A percentile compares a stretch with the other conserved stretches of the same genome.
phyloP scores from a whole-genome alignment of 2,329 filamentous ascomycete species.

The Colletotrichum agaves region DNA sequence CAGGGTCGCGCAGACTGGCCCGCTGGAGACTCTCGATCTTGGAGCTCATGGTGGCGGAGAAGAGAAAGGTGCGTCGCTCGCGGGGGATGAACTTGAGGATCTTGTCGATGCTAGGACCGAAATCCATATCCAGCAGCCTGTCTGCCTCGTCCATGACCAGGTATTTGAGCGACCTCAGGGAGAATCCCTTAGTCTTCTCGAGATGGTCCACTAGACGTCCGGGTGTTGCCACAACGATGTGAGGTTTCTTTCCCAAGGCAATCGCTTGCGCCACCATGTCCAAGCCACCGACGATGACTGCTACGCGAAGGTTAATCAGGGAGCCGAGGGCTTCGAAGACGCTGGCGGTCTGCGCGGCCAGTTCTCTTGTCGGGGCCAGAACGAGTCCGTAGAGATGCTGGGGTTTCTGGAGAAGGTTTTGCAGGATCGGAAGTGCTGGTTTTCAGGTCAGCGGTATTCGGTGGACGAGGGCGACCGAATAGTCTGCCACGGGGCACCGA shows the following conservation, averaged over 20 bases:
- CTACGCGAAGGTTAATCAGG: slow-evolving; percentile 86
- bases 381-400: slow-evolving; percentile 89
- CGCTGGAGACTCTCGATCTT: slow-evolving; percentile 94
- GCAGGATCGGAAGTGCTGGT: slow-evolving; percentile 79
- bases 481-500: too few species aligned
- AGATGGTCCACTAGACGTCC: slow-evolving; percentile 74
- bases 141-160: slow-evolving; percentile 97
- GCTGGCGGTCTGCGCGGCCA: slow-evolving; percentile 91
- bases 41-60: slow-evolving; percentile 92
- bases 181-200: slow-evolving; percentile 97
- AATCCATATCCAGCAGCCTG: slow-evolving; percentile 90
- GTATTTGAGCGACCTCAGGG: slow-evolving; percentile 82
- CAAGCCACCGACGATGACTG: slow-evolving; percentile 90
- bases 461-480: too few species aligned
- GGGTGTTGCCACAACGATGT: slow-evolving; percentile 80
- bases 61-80: slow-evolving; percentile 84
- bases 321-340: slow-evolving; percentile 89
- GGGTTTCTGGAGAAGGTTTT: slow-evolving; percentile 88
- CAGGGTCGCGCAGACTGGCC: slow-evolving; percentile 85
- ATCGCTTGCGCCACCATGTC: slow-evolving; percentile 95
- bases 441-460: too few species aligned
- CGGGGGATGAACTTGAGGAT: slow-evolving; percentile 88
- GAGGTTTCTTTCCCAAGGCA: slow-evolving; percentile 93
- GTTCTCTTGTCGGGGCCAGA: slow-evolving; percentile 90
- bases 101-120: slow-evolving; percentile 91